Conservation (phyloP, 2,329 filamentous ascomycete species). For the Clarireedia hainanense region DNA sequence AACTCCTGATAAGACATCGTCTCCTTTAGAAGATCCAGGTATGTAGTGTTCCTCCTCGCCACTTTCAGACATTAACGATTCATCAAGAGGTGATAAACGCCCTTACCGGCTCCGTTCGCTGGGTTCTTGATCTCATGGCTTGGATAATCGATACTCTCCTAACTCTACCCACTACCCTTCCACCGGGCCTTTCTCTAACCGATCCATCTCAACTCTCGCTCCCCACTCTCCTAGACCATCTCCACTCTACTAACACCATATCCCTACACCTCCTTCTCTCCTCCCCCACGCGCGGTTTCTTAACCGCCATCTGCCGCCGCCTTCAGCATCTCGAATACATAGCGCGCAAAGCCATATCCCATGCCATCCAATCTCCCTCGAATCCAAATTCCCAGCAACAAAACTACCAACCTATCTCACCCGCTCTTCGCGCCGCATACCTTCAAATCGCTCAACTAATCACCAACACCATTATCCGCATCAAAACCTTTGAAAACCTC, state of each 20-base stretch:
- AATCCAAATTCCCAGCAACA: slow-evolving; percentile 4
- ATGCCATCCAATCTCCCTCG: slow-evolving; percentile 4
- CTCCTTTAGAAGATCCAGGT: slow-evolving; percentile 57
- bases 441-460: slow-evolving; percentile 27
- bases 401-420: slow-evolving; percentile 15
- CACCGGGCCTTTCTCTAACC: slow-evolving; percentile 39
- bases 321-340: slow-evolving; percentile 47
- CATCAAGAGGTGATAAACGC: slow-evolving; percentile 60
- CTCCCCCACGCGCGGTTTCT: slow-evolving; percentile 64
- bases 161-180: slow-evolving; percentile 42
- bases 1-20: slow-evolving; percentile 48
- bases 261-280: slow-evolving; percentile 60
- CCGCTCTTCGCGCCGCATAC: slow-evolving; percentile 24
- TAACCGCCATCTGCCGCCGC: slow-evolving; percentile 60
- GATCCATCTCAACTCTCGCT: slow-evolving; percentile 36
- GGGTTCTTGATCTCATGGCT: slow-evolving; percentile 64
- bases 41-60: slow-evolving; percentile 17
- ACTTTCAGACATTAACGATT: not conserved
- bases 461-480: slow-evolving; percentile 21
- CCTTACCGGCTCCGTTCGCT: slow-evolving; percentile 67
- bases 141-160: slow-evolving; percentile 56
- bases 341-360: slow-evolving; percentile 25
- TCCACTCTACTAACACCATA: slow-evolving; percentile 48
- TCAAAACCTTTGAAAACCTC: slow-evolving; percentile 27
- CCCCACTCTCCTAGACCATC: slow-evolving; percentile 41